A percentile compares a stretch with the other conserved stretches of the same genome.
Conservation (phyloP, 2,329 filamentous ascomycete species). For the Sclerotinia sclerotiorum region DNA sequence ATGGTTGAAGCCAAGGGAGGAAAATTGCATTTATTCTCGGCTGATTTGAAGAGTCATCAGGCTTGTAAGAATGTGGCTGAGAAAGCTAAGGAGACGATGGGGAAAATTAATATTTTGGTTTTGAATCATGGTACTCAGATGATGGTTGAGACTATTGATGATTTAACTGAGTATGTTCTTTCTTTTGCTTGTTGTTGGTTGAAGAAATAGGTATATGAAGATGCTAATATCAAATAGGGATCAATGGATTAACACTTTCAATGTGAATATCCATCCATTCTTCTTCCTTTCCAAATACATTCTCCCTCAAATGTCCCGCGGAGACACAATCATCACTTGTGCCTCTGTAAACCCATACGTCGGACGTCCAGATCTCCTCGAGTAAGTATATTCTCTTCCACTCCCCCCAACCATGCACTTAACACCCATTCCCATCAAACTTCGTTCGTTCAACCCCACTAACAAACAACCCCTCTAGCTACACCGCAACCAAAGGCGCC, state of each 20-base stretch:
- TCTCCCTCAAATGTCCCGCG: slow-evolving; percentile 71
- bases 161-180: slow-evolving; percentile 60
- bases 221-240: slow-evolving; percentile 50
- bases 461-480: slow-evolving; percentile 41
- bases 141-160: slow-evolving; percentile 69
- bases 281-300: slow-evolving; percentile 80
- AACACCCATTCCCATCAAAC: neutral
- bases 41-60: slow-evolving; percentile 63
- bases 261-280: slow-evolving; percentile 79
- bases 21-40: slow-evolving; percentile 62
- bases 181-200: neutral
- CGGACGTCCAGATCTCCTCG: slow-evolving; percentile 74
- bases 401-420: neutral
- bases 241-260: slow-evolving; percentile 77
- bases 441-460: neutral
- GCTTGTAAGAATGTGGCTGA: slow-evolving; percentile 72
- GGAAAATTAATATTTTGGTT: slow-evolving; percentile 70
- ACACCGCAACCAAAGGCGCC: slow-evolving; percentile 77
- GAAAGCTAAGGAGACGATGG: slow-evolving; percentile 63
- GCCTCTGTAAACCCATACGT: slow-evolving; percentile 82
- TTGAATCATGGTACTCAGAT: slow-evolving; percentile 77
- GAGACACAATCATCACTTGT: slow-evolving; percentile 80
- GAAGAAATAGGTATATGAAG: neutral
- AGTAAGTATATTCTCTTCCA: slow-evolving; percentile 41
- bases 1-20: slow-evolving; percentile 65